phyloP scores from a whole-genome alignment of 768 basidiomycete genomes.

The Rhodotorula toruloides region DNA sequence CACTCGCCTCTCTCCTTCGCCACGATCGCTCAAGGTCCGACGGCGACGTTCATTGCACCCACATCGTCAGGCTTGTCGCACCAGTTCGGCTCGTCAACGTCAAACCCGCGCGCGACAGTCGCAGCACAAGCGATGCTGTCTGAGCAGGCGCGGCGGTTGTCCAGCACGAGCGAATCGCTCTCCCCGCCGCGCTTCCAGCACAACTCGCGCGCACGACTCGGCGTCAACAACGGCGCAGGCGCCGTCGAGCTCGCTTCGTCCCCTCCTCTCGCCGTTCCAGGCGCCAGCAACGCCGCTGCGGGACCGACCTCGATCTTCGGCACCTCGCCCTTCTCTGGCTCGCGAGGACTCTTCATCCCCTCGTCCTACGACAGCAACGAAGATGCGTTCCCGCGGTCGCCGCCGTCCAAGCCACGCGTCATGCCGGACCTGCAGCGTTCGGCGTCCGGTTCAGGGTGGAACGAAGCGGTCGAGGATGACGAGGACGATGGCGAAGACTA shows the following conservation, averaged over 20 bases:
- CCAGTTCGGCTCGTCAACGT: slow-evolving; percentile 3
- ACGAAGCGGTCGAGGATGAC: slow-evolving; percentile 30
- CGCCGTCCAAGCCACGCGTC: slow-evolving; percentile 6
- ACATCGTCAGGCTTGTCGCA: slow-evolving; percentile 24
- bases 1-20: slow-evolving; percentile 22
- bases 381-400: slow-evolving; percentile 33
- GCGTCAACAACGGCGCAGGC: slow-evolving; percentile 7
- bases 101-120: slow-evolving; percentile 18
- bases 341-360: slow-evolving; percentile 36
- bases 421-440: slow-evolving; percentile 14
- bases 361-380: slow-evolving; percentile 32
- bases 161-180: slow-evolving; percentile 30
- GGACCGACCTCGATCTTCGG: slow-evolving; percentile 23
- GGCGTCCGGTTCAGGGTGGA: slow-evolving; percentile 1
- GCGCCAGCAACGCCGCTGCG: neutral
- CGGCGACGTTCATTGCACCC: slow-evolving; percentile 14
- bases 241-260: slow-evolving; percentile 6
- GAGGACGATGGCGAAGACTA: slow-evolving; percentile 22
- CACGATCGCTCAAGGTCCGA: slow-evolving; percentile 12
- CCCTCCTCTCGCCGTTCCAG: slow-evolving; percentile 21
- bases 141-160: slow-evolving; percentile 33
- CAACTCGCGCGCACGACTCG: neutral
- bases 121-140: slow-evolving; percentile 33
- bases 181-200: slow-evolving; percentile 14
- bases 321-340: slow-evolving; percentile 38